These are phyloP conservation scores for Theileria orientalis DNA, from an alignment of 169 alveolate genomes.

Conservation along the genomic window DNA sequence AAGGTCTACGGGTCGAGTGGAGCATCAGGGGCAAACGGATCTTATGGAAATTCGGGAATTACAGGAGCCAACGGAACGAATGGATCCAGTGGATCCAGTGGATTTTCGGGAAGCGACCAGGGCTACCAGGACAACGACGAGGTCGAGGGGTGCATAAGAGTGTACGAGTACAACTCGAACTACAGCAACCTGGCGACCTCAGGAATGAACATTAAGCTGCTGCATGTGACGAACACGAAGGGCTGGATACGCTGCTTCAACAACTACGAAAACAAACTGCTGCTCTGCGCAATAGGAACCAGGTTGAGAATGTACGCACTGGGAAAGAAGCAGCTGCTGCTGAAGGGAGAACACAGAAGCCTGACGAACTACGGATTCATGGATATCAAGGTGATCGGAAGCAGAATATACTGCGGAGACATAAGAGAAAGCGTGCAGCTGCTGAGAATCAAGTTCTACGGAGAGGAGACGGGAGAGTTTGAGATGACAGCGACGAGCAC, in stretches of 20 bases:
- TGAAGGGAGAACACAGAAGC: constrained; percentile 92
- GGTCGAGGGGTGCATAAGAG: constrained; percentile 60
- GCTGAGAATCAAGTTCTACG: constrained; percentile 78
- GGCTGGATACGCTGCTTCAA: constrained; percentile 90
- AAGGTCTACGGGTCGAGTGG: too few species aligned
- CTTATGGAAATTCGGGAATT: too few species aligned
- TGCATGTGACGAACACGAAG: constrained; percentile 88
- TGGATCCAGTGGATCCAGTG: too few species aligned
- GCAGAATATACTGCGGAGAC: constrained; percentile 93
- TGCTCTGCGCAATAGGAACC: constrained; percentile 91
- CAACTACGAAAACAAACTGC: constrained; percentile 87
- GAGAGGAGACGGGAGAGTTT: constrained; percentile 69
- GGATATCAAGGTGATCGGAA: constrained; percentile 80
- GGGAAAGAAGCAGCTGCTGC: constrained; percentile 94
- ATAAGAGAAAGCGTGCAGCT: constrained; percentile 90
- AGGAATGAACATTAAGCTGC: constrained; percentile 64
- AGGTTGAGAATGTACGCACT: constrained; percentile 92
- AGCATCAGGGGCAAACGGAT: too few species aligned
- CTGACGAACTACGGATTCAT: constrained; percentile 66
- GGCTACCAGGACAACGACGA: constrained; percentile 34
- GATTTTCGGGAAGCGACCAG: too few species aligned
- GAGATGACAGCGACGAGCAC: constrained; percentile 87
- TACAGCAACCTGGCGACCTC: constrained; percentile 8
- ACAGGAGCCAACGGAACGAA: too few species aligned
- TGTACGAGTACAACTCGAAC: constrained; percentile 71